phyloP scores from a whole-genome alignment of 2,329 filamentous ascomycete genomes.

The Sclerotinia glacialis region DNA sequence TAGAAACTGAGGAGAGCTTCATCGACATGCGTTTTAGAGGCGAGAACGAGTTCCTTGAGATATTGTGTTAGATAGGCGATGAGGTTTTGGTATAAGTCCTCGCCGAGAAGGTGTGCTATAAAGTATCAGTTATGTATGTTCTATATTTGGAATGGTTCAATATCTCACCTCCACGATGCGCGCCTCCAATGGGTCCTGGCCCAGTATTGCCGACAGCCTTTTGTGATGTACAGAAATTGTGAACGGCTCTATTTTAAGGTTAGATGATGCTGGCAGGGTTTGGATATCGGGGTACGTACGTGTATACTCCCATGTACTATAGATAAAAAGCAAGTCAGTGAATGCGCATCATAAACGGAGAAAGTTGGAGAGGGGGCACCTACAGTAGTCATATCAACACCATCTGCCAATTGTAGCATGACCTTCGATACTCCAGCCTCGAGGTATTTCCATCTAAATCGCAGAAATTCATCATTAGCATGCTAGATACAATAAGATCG shows the following conservation, averaged over 20 bases:
- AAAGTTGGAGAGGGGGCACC: slow-evolving; percentile 35
- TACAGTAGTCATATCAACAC: slow-evolving; percentile 88
- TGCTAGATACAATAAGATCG: not conserved
- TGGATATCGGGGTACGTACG: slow-evolving; percentile 50
- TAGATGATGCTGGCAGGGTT: slow-evolving; percentile 37
- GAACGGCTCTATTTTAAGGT: slow-evolving; percentile 66
- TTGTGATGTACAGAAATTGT: slow-evolving; percentile 99
- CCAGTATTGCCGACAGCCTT: slow-evolving; percentile 70
- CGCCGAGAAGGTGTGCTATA: slow-evolving; percentile 84
- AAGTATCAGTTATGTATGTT: slow-evolving; percentile 25
- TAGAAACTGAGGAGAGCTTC: slow-evolving; percentile 90
- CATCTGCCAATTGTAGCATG: slow-evolving; percentile 87
- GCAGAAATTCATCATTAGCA: not conserved
- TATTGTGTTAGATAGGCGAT: slow-evolving; percentile 81
- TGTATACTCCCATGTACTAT: slow-evolving; percentile 95
- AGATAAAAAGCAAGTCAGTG: slow-evolving; percentile 20
- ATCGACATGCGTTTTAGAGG: slow-evolving; percentile 78
- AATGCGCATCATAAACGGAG: slow-evolving; percentile 8
- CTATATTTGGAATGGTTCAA: slow-evolving; percentile 22
- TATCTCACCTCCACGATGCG: slow-evolving; percentile 67
- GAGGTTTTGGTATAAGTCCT: slow-evolving; percentile 91
- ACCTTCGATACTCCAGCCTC: slow-evolving; percentile 86
- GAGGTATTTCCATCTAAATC: slow-evolving; percentile 78
- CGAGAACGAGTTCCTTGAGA: slow-evolving; percentile 63
- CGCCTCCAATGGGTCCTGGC: slow-evolving; percentile 47